A percentile compares a stretch with the other conserved stretches of the same genome.
These are phyloP conservation scores for Amanita polypyramis DNA, from an alignment of 768 basidiomycete genomes.

Conservation along the genomic window DNA sequence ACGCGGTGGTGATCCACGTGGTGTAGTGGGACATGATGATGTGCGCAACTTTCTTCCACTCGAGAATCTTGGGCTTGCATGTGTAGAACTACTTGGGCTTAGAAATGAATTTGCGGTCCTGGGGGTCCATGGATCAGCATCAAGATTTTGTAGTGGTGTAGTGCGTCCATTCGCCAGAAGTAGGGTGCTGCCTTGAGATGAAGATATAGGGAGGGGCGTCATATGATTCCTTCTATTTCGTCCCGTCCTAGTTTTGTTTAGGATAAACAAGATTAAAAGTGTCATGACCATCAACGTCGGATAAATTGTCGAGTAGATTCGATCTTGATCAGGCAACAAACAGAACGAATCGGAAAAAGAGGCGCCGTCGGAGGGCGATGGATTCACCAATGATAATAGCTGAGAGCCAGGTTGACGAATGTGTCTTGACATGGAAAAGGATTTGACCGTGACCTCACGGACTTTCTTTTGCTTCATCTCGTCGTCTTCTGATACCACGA, in stretches of 20 bases:
- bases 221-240: conserved; percentile 18
- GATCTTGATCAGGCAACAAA: conserved; percentile 62
- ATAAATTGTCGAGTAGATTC: conserved; percentile 53
- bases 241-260: conserved; percentile 25
- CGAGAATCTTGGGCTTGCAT: conserved; percentile 7
- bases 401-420: conserved; percentile 78
- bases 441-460: conserved; percentile 81
- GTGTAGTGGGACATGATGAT: conserved; percentile 23
- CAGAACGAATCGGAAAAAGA: conserved; percentile 64
- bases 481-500: conserved; percentile 15
- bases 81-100: conserved; percentile 5
- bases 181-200: conserved; percentile 3
- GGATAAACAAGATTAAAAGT: conserved; percentile 31
- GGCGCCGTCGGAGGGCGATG: conserved; percentile 19
- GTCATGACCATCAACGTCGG: conserved; percentile 51
- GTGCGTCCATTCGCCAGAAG: background rate
- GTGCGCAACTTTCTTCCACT: conserved; percentile 8
- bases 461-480: conserved; percentile 19
- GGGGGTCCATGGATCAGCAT: conserved; percentile 1
- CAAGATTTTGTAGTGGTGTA: background rate
- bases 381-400: conserved; percentile 52
- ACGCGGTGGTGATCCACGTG: conserved; percentile 16
- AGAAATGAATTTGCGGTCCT: background rate
- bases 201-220: conserved; percentile 7
- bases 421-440: conserved; percentile 69